Base-by-base conservation (phyloP, 2,329 filamentous ascomycete species). In the Ophiostoma himal-ulmi region DNA sequence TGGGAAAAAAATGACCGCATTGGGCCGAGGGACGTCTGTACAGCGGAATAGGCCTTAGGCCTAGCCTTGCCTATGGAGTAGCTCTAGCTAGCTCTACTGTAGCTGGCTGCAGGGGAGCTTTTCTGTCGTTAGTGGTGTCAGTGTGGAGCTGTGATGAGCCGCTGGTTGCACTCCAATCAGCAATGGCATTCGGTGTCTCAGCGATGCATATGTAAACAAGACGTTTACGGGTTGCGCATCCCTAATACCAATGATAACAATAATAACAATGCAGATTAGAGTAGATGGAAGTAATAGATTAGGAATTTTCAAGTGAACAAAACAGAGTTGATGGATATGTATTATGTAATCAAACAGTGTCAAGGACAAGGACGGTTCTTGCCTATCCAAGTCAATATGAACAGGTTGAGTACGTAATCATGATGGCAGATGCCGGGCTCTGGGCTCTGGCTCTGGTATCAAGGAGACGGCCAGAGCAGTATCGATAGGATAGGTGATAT, bases 181-280 rank as follows among this genome's bases (percentile, higher is more conserved):
- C 48, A 26, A 57, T 30, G 52, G n/a, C 52, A 57, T 57, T 57
- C n/a, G 5, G 26, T 57, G 52, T 57, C 52, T 57, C 52, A 54
- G 48, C 48, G 20, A n/a, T 39, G 41, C 41, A 20, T 11, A 14
- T 57, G 52, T 11, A 57, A 57, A 57, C n/a, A 48, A 17, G 44
- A n/a, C 13, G 52, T 30, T 30, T 3, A 3, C 26, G 3, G 26
- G 26, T 30, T 30, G 26, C 3, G 26, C 26, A 30, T 30, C 26
- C 26, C 26, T 30, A 30, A 26, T 57, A 57, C 4, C 22, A 57
- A 57, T 3, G 30, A 57, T 22, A 54, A 44, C 14, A 44, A 44
- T 44, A 44, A 57, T 22, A 54, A 44, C 14, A 44, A 44, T 44
- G 20, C 30, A 30, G 37, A 39, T 39, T 11, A 39, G 37, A 11